Evolutionary conservation across 257 asterid species (phyloP).

Genomic region (Solanum habrochaites): DNA sequence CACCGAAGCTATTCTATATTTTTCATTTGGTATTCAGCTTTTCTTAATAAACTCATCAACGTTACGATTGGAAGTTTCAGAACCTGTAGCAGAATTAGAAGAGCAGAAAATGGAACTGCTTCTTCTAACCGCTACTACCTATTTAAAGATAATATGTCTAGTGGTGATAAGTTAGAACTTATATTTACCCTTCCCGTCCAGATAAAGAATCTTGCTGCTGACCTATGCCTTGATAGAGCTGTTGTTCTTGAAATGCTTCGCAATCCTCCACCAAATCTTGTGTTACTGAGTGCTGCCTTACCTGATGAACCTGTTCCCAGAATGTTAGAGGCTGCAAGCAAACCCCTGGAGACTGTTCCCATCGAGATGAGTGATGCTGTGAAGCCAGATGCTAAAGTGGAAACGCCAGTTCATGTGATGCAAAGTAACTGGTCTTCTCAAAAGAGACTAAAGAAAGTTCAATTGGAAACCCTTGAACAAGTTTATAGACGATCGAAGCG

Average conservation of each 20-base stretch:
- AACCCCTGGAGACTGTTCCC: slow-evolving; percentile 19
- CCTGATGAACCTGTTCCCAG: slow-evolving; percentile 62
- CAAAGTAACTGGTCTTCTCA: slow-evolving; percentile 69
- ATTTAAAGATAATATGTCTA: not conserved
- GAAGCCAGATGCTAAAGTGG: slow-evolving; percentile 28
- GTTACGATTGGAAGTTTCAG: not conserved
- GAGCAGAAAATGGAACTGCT: not conserved
- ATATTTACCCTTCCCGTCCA: slow-evolving; percentile 27
- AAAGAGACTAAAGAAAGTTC: slow-evolving; percentile 83
- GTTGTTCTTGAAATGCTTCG: slow-evolving; percentile 68
- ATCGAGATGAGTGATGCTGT: slow-evolving; percentile 17
- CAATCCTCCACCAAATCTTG: slow-evolving; percentile 79
- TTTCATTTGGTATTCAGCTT: not conserved
- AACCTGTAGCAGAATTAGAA: not conserved
- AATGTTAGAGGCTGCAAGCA: slow-evolving; percentile 25
- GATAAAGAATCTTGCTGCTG: slow-evolving; percentile 89
- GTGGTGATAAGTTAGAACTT: not conserved
- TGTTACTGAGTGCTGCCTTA: slow-evolving; percentile 71
- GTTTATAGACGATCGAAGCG: slow-evolving; percentile 73
- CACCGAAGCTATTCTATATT: not conserved
- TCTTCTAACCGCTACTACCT: not conserved
- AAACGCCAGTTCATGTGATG: slow-evolving; percentile 69
- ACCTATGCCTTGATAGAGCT: slow-evolving; percentile 78
- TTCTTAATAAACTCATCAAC: not conserved
- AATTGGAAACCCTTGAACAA: slow-evolving; percentile 73